Evolutionary conservation across 1,139 yeast genomes (phyloP), one percentile per base, ranked within the genome.

Genomic region (Pichia sp.): DNA sequence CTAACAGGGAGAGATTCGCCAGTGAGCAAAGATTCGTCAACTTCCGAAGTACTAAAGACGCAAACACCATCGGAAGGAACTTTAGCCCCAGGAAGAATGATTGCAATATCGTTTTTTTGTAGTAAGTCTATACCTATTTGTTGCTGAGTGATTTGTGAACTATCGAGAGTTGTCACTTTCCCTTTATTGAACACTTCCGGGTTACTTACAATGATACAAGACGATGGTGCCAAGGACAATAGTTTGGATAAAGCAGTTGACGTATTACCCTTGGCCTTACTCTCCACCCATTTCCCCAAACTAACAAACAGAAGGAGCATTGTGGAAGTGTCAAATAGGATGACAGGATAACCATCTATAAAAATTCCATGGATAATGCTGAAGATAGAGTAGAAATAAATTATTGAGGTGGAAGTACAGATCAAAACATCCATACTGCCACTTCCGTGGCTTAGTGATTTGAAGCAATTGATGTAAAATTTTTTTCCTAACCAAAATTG

Each of bases 401-500:
- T 88, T 34, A 88, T 83, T 51, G 85, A 74, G 0, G 97, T 91
- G 3, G 97, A 90, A 34, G 88, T 75, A 55, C 88, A 84, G 41
- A 95, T 93, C 59, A 95, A 76, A 1, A 92, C 90, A 70, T 95
- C 99, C 99, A 95, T 95, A 24, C 95, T 91, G n/a, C 97, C 96
- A 49, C 87, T 77, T 7, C 83, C 78, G 62, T 87, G 90, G 55
- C 74, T 74, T 17, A 91, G 60, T n/a, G 95, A 85, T 49, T 78
- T 79, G 63, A 72, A 75, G 10, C 95, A 81, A 57, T 88, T 85
- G 51, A 71, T 74, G 67, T 83, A 81, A 64, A 90, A 93, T 41
- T 78, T 76, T 9, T 72, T 65, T 1, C 87, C 98, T 58, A 84
- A 78, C 33, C 78, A 74, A 63, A 87, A 81, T 66, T 89, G 93